Evolutionary conservation across 495 filamentous ascomycete genomes (phyloP).

Genomic region (Trichodelitschia bisporula): DNA sequence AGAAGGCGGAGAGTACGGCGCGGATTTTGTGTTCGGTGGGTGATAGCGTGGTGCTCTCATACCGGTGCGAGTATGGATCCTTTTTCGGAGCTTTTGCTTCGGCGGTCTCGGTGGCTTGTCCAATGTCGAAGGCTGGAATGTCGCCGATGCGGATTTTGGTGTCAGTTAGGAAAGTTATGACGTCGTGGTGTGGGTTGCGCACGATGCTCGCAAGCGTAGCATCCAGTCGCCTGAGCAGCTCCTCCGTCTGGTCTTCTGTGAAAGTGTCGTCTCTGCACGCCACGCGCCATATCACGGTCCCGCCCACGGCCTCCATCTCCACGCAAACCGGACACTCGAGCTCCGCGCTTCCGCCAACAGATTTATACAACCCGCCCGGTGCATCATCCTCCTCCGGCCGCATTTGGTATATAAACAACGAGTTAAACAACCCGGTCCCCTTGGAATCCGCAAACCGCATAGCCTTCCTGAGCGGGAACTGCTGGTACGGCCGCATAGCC

Average conservation of each 20-base stretch:
- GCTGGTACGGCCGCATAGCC: slow-evolving; percentile 33
- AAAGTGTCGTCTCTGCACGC: slow-evolving; percentile 36
- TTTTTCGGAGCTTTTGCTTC: no score
- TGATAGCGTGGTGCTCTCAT: no score
- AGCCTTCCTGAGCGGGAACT: slow-evolving; percentile 38
- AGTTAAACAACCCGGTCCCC: slow-evolving; percentile 21
- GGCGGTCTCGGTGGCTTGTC: slow-evolving; percentile 3
- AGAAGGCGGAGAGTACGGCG: slow-evolving; percentile 35
- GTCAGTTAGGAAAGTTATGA: slow-evolving; percentile 26
- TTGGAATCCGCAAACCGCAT: slow-evolving; percentile 19
- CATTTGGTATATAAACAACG: slow-evolving; percentile 46
- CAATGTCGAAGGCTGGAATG: slow-evolving; percentile 15
- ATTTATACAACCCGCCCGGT: slow-evolving; percentile 21
- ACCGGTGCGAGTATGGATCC: no score
- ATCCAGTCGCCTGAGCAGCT: slow-evolving; percentile 29
- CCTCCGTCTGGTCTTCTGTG: slow-evolving; percentile 16
- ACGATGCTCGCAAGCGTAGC: slow-evolving; percentile 27
- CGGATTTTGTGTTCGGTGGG: slow-evolving; percentile 32
- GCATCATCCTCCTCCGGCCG: background rate
- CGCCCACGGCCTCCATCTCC: slow-evolving; percentile 40
- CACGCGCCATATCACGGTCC: slow-evolving; percentile 34
- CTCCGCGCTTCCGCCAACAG: slow-evolving; percentile 30
- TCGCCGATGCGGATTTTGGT: slow-evolving; percentile 27
- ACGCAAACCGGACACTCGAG: slow-evolving; percentile 62
- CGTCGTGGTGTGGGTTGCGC: slow-evolving; percentile 15